These are phyloP conservation scores for Trichoderma orchidacearum DNA, from an alignment of 495 filamentous ascomycete genomes.

Conservation along the genomic window DNA sequence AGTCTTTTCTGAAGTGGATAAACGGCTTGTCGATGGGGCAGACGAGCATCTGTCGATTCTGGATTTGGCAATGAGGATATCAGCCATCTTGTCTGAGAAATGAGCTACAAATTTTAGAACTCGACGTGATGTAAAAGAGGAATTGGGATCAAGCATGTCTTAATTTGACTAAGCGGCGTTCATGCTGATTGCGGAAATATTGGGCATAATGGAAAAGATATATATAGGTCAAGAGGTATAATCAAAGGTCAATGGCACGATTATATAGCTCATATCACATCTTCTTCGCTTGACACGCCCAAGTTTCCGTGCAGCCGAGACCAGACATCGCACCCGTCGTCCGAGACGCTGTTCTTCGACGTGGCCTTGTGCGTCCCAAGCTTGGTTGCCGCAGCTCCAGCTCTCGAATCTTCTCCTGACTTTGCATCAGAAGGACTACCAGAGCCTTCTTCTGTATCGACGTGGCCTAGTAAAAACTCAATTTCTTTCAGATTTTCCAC, in stretches of 20 bases:
- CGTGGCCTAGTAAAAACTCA: conserved; percentile 19
- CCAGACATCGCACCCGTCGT: conserved; percentile 20
- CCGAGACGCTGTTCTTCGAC: conserved; percentile 5
- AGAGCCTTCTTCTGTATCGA: conserved; percentile 15
- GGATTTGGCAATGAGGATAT: conserved; percentile 70
- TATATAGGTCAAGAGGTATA: not conserved
- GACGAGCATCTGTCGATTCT: conserved; percentile 89
- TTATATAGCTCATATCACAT: not conserved
- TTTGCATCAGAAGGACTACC: no score
- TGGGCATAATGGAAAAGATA: not conserved
- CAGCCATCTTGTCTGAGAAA: conserved; percentile 49
- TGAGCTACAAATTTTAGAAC: not conserved
- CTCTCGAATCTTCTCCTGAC: no score
- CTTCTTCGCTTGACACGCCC: conserved; percentile 19
- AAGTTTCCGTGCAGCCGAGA: conserved; percentile 29
- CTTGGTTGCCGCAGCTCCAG: conserved; percentile 9
- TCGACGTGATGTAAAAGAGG: not conserved
- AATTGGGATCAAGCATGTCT: not conserved
- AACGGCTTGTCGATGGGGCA: conserved; percentile 89
- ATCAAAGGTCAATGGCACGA: not conserved
- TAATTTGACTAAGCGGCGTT: not conserved
- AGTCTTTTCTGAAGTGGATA: conserved; percentile 86
- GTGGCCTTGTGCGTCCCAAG: conserved; percentile 13
- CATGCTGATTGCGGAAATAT: not conserved
- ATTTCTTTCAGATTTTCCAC: conserved; percentile 24